Conservation (phyloP, 108 stramenopile genomes). For the Aurantiochytrium sp. region DNA sequence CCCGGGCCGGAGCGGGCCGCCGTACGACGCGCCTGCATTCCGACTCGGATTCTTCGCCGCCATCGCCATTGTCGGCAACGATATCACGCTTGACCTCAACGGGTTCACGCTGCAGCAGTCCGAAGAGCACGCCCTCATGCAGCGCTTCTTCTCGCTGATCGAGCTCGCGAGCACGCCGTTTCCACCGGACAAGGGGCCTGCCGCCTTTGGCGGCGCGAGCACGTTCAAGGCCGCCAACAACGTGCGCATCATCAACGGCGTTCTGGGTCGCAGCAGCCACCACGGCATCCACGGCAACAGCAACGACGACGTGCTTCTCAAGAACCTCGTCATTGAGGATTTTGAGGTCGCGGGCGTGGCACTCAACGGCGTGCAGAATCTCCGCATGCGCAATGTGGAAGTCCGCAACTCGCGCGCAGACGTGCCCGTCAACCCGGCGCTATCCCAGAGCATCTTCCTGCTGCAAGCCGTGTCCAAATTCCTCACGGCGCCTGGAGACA, state of each 20-base stretch:
- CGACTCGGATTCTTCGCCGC: slow-evolving; percentile 44
- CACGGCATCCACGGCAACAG: slow-evolving; percentile 48
- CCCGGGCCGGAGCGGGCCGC: not conserved
- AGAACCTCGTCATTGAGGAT: slow-evolving; percentile 19
- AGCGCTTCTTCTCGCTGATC: slow-evolving; percentile 45
- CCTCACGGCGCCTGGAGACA: not conserved
- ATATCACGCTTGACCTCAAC: slow-evolving; percentile 37
- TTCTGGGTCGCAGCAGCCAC: slow-evolving; percentile 35
- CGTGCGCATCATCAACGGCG: not conserved
- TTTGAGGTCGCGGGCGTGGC: slow-evolving; percentile 38
- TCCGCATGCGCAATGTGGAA: not conserved
- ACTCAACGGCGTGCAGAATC: slow-evolving; percentile 27
- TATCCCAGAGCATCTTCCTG: not conserved
- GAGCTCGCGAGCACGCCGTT: slow-evolving; percentile 43
- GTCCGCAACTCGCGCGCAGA: not conserved
- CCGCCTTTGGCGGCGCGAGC: not conserved
- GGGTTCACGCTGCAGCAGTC: slow-evolving; percentile 32
- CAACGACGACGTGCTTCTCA: slow-evolving; percentile 31
- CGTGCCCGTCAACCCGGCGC: not conserved
- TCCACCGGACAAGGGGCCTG: slow-evolving; percentile 8
- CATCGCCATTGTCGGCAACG: slow-evolving; percentile 28
- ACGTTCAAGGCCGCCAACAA: slow-evolving; percentile 10
- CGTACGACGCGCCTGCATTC: not conserved
- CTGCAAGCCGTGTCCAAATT: not conserved
- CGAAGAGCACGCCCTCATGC: slow-evolving; percentile 34